These are phyloP conservation scores for Stereocaulon alpinum DNA, from an alignment of 495 filamentous ascomycete genomes.

Conservation along the genomic window DNA sequence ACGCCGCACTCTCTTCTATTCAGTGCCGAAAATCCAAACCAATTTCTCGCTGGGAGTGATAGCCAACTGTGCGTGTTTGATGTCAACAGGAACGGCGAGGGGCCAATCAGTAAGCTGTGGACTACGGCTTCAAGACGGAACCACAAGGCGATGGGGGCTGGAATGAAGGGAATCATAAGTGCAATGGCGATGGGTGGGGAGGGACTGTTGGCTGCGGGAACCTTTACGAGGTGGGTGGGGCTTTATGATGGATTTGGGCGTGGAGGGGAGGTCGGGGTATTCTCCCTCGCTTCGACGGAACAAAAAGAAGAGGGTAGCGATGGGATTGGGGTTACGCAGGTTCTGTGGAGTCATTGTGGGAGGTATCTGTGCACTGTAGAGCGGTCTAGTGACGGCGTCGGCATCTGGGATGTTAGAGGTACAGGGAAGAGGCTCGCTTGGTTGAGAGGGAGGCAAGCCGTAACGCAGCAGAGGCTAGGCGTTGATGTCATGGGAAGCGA, in stretches of 20 bases:
- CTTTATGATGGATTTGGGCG: constrained; percentile 61
- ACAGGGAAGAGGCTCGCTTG: constrained; percentile 56
- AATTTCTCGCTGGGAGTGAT: constrained; percentile 60
- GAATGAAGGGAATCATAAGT: constrained; percentile 77
- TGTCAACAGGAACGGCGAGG: constrained; percentile 50
- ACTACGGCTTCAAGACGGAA: constrained; percentile 67
- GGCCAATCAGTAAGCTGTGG: constrained; percentile 50
- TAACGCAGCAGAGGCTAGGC: constrained; percentile 67
- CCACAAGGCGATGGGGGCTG: constrained; percentile 57
- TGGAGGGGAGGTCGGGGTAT: constrained; percentile 59
- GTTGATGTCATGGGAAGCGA: constrained; percentile 45
- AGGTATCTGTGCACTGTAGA: constrained; percentile 82
- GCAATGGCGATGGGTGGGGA: constrained; percentile 45
- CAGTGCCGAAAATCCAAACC: constrained; percentile 42
- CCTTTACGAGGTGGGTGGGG: constrained; percentile 63
- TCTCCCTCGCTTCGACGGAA: constrained; percentile 35
- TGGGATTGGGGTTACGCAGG: constrained; percentile 63
- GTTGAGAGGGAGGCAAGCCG: constrained; percentile 58
- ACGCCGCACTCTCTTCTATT: constrained; percentile 68
- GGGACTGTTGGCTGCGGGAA: constrained; percentile 69
- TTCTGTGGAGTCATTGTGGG: constrained; percentile 77
- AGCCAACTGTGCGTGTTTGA: constrained; percentile 73
- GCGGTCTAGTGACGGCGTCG: constrained; percentile 58
- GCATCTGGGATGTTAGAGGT: constrained; percentile 78
- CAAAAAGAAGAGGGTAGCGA: constrained; percentile 29